These are phyloP conservation scores for Dianthus caryophyllus DNA, from an alignment of 148 eudicot species.

Conservation along the genomic window DNA sequence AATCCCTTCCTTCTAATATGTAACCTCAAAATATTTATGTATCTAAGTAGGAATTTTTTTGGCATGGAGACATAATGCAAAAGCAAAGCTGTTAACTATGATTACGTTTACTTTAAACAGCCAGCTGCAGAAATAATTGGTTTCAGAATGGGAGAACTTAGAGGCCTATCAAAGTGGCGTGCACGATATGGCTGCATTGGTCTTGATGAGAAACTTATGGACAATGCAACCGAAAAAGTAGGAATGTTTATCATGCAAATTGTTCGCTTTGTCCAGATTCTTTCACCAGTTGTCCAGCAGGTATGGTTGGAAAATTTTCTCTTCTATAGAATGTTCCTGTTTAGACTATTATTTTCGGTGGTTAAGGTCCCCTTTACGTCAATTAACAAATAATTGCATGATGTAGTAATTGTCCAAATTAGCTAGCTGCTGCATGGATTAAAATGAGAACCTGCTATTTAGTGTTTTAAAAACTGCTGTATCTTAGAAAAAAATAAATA, in stretches of 20 bases:
- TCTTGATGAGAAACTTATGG: constrained; percentile 64
- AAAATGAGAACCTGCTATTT: not conserved
- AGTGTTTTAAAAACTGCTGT: not conserved
- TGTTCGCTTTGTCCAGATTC: constrained; percentile 70
- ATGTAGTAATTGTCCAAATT: constrained; percentile 8
- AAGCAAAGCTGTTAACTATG: constrained; percentile 10
- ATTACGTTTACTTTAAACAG: constrained; percentile 36
- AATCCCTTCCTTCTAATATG: not conserved
- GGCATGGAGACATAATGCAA: not conserved
- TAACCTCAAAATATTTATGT: not conserved
- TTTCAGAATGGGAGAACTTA: constrained; percentile 89
- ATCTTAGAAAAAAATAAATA: too few species aligned
- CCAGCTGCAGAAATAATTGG: constrained; percentile 96
- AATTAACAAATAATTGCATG: not conserved
- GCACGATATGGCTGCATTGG: constrained; percentile 84
- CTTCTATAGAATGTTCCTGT: not conserved
- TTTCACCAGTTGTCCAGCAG: constrained; percentile 84
- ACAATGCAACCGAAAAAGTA: constrained; percentile 76
- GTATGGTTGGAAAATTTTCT: constrained; percentile 31
- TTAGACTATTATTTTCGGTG: not conserved
- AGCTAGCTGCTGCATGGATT: not conserved
- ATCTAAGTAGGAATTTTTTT: too few species aligned
- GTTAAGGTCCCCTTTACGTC: not conserved
- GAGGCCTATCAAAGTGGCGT: constrained; percentile 97
- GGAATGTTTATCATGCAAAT: constrained; percentile 85